These are phyloP conservation scores for Pistacia atlantica DNA, from an alignment of 345 rosid genomes.

Conservation along the genomic window DNA sequence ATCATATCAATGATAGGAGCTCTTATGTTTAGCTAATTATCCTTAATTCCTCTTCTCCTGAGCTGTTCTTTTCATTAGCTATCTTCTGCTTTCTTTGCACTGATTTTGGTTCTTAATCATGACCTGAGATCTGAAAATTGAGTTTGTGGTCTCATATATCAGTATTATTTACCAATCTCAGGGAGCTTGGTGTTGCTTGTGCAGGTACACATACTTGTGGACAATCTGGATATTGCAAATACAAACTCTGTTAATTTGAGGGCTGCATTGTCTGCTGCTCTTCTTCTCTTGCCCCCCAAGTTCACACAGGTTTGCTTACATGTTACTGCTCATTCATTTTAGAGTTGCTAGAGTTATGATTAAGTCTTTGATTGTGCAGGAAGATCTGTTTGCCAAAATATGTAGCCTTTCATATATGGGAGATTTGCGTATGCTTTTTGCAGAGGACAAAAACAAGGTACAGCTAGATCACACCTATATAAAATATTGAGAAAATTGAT, in stretches of 20 bases:
- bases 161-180: not conserved
- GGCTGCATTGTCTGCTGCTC: conserved; percentile 89
- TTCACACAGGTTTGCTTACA: conserved; percentile 68
- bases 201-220: conserved; percentile 77
- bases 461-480: conserved; percentile 6
- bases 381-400: conserved; percentile 76
- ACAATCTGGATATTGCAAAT: conserved; percentile 63
- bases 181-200: not conserved
- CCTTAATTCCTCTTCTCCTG: not conserved
- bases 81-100: not conserved
- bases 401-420: conserved; percentile 94
- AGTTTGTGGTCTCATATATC: not conserved
- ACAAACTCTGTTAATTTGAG: conserved; percentile 67
- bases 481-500: not conserved
- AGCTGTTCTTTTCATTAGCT: not conserved
- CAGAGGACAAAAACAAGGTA: conserved; percentile 89
- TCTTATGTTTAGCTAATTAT: not conserved
- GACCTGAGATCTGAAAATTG: not conserved
- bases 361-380: conserved; percentile 46
- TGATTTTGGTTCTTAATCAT: conserved; percentile 2
- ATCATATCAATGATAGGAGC: not conserved
- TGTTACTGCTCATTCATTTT: conserved; percentile 11
- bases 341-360: conserved; percentile 13
- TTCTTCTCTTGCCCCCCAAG: conserved; percentile 79
- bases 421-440: conserved; percentile 90